These are phyloP conservation scores for Lasiodiplodia gonubiensis DNA, from an alignment of 2,329 filamentous ascomycete genomes.

Conservation along the genomic window DNA sequence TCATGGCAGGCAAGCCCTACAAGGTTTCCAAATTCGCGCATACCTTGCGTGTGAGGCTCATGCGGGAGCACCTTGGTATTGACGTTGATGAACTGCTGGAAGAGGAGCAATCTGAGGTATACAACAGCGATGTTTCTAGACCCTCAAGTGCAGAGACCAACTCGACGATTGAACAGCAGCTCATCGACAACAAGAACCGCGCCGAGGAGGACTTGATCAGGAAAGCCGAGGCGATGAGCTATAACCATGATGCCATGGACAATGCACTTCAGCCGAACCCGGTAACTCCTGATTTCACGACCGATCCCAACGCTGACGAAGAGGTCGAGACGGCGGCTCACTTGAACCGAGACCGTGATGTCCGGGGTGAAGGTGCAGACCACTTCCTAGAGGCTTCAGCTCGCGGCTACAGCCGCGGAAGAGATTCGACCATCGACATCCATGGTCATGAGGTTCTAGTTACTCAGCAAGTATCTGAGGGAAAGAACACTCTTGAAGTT, in stretches of 20 bases:
- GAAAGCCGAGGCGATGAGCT: slow-evolving; percentile 66
- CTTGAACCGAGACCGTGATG: slow-evolving; percentile 71
- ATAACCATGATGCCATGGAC: slow-evolving; percentile 75
- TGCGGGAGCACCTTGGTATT: slow-evolving; percentile 95
- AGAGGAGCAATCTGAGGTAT: slow-evolving; percentile 57
- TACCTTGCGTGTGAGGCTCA: slow-evolving; percentile 87
- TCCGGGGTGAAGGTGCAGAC: slow-evolving; percentile 78
- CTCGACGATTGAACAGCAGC: slow-evolving; percentile 43
- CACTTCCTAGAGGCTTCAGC: slow-evolving; percentile 63
- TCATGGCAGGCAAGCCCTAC: slow-evolving; percentile 89
- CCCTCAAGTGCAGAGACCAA: slow-evolving; percentile 49
- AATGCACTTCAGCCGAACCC: neutral
- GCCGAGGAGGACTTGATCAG: slow-evolving; percentile 63
- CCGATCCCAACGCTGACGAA: slow-evolving; percentile 63
- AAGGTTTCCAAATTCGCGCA: slow-evolving; percentile 91
- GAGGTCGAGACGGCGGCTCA: slow-evolving; percentile 49
- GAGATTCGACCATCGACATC: slow-evolving; percentile 73
- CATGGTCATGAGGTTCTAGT: slow-evolving; percentile 73
- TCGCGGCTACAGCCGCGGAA: slow-evolving; percentile 65
- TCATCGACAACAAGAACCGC: slow-evolving; percentile 48
- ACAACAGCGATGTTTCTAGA: slow-evolving; percentile 63
- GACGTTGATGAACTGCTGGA: slow-evolving; percentile 81
- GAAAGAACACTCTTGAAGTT: slow-evolving; percentile 56
- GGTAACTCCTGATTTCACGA: slow-evolving; percentile 51
- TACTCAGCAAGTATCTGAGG: slow-evolving; percentile 67